Evolutionary conservation across 805 yeast species (phyloP), one percentile per base, ranked within the genome.

Genomic region (Suhomyces xylopsoci): DNA sequence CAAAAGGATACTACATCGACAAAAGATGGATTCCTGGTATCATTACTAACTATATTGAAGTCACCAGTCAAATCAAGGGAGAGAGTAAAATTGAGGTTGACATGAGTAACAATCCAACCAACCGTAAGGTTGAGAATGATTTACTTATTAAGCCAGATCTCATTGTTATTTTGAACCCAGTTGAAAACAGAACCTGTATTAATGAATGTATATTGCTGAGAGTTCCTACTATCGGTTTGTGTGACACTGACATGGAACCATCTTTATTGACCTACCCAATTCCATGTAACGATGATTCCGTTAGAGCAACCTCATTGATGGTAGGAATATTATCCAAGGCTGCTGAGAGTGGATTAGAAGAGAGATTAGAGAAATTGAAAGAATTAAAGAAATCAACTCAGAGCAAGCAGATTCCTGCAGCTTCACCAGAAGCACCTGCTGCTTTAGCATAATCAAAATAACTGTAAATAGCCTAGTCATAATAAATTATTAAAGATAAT

Each of bases 11-110:
- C 70, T 91, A 87, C 64, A 92, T 94, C 19, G 78, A 87, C 20
- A 80, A 83, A 46, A 83, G 91, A 65, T 94, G 99, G 99, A 82
- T 89, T 54, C 97, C 97, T 2, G 99, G 99, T 58, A 88, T 96
- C 22, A 78, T 94, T 59, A 90, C 98, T 45, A 94, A 94, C 71
- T 83, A 90, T 51, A 76, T 84, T 28, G 88, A 83, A 64, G 84
- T 87, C 20, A 84, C 82, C 43, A 81, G 88, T 62, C 81, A 80
- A 53, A 67, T 71, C 41, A 62, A 55, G 26, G 71, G 69, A n/a
- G 63, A 64, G 22, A 62, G 59, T 32, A 66, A 62, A 48, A 58
- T 68, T 6, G 96, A 90, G 73, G 83, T 92, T 47, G 90, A 90
- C 68, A 79, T 87, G 82, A 79, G 71, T 19, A 93, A 91, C 64